phyloP scores from a whole-genome alignment of 257 asterid genomes.

The Paulownia fortunei region DNA sequence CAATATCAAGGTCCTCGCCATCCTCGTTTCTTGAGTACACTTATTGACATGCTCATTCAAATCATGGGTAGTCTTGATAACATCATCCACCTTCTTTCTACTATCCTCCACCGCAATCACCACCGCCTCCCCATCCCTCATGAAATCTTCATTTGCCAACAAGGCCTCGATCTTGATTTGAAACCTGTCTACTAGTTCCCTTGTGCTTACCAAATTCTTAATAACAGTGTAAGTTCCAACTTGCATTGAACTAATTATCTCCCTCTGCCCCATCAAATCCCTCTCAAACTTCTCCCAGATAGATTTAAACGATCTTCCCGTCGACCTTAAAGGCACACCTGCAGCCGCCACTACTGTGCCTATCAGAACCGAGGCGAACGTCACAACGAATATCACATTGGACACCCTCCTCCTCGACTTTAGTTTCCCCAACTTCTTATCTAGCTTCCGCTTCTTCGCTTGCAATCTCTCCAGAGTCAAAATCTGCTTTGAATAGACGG shows the following conservation, averaged over 20 bases:
- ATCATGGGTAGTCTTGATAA: constrained; percentile 59
- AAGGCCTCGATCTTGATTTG: constrained; percentile 61
- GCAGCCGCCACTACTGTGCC: constrained; percentile 93
- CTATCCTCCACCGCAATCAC: constrained; percentile 72
- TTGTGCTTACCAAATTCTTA: constrained; percentile 62
- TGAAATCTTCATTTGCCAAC: constrained; percentile 57
- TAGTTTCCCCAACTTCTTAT: constrained; percentile 49
- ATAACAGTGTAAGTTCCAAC: constrained; percentile 57
- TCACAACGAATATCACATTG: constrained; percentile 66
- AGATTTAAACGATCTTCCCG: constrained; percentile 78
- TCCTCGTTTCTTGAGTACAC: constrained; percentile 67
- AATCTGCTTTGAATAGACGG: constrained; percentile 58
- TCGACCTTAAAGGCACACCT: constrained; percentile 78
- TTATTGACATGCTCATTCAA: constrained; percentile 58
- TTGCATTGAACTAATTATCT: constrained; percentile 61
- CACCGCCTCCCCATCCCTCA: constrained; percentile 61
- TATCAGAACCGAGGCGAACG: constrained; percentile 70
- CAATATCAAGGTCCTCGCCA: constrained; percentile 69
- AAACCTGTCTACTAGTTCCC: constrained; percentile 60
- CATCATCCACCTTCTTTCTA: constrained; percentile 55
- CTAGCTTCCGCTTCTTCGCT: constrained; percentile 61
- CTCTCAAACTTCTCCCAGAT: constrained; percentile 72
- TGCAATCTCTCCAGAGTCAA: constrained; percentile 61
- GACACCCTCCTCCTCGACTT: constrained; percentile 76
- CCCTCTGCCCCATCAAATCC: constrained; percentile 64